Conservation (phyloP, 257 asterid genomes). For the Solanum pennellii region DNA sequence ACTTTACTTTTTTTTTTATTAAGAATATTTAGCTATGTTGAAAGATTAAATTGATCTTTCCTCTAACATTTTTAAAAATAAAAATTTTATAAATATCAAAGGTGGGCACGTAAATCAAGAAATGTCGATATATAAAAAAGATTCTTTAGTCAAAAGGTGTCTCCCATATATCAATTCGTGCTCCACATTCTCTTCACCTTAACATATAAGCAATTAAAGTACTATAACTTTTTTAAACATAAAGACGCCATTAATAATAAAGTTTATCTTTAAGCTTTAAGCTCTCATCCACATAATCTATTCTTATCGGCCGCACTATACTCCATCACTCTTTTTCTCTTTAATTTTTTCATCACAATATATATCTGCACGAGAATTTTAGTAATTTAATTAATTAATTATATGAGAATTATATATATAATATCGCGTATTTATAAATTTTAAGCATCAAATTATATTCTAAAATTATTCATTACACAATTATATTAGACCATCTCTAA, state of each 20-base stretch:
- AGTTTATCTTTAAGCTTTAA: background rate
- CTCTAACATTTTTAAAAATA: background rate
- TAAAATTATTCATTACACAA: no score
- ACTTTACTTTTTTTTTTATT: background rate
- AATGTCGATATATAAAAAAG: background rate
- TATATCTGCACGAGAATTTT: background rate
- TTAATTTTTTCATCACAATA: background rate
- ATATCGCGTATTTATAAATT: no score
- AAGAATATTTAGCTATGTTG: background rate
- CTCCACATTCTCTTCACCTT: constrained; percentile 25
- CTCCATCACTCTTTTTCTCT: background rate
- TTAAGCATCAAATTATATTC: no score
- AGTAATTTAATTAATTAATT: no score
- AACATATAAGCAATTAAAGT: constrained; percentile 52
- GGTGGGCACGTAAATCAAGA: background rate
- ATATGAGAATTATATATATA: no score
- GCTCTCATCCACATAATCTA: background rate
- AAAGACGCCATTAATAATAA: background rate
- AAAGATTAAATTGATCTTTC: background rate
- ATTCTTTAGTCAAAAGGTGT: constrained; percentile 30
- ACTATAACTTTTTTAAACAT: background rate
- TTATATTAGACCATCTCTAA: no score
- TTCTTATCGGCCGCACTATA: background rate
- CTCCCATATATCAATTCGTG: background rate
- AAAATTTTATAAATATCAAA: background rate